Evolutionary conservation across 495 filamentous ascomycete species (phyloP).

Genomic region (Xylaria acuta): DNA sequence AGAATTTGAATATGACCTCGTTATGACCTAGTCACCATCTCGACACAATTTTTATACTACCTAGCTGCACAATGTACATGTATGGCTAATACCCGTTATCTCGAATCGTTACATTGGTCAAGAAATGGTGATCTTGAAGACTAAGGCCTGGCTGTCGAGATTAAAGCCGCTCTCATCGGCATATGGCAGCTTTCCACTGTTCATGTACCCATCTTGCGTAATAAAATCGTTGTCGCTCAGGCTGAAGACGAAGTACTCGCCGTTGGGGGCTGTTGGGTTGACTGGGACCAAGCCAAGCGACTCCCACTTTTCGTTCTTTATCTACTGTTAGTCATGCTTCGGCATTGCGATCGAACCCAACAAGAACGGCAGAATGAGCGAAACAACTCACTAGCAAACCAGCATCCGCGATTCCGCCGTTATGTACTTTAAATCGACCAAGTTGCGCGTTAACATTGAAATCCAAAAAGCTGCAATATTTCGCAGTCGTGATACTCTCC

Average conservation of each 20-base stretch:
- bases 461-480: slow-evolving; percentile 74
- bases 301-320: slow-evolving; percentile 83
- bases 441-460: slow-evolving; percentile 75
- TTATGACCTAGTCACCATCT: neutral
- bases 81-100: neutral
- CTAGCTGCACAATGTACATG: neutral
- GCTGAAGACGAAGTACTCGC: slow-evolving; percentile 73
- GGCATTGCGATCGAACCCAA: too few relatives aligned
- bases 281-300: slow-evolving; percentile 69
- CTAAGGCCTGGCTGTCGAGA: slow-evolving; percentile 73
- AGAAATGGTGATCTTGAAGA: slow-evolving; percentile 66
- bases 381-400: slow-evolving; percentile 33
- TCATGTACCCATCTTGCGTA: slow-evolving; percentile 73
- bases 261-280: slow-evolving; percentile 48
- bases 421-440: slow-evolving; percentile 71
- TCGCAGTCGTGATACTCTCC: slow-evolving; percentile 62
- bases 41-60: neutral
- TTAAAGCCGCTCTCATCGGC: slow-evolving; percentile 67
- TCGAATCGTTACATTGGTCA: neutral
- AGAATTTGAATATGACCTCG: neutral
- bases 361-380: neutral
- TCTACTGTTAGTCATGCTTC: neutral
- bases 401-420: slow-evolving; percentile 53
- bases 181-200: slow-evolving; percentile 67
- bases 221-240: slow-evolving; percentile 83